Base-by-base conservation (phyloP, 202 grass and related monocot genomes). In the Zoysia matrella region DNA sequence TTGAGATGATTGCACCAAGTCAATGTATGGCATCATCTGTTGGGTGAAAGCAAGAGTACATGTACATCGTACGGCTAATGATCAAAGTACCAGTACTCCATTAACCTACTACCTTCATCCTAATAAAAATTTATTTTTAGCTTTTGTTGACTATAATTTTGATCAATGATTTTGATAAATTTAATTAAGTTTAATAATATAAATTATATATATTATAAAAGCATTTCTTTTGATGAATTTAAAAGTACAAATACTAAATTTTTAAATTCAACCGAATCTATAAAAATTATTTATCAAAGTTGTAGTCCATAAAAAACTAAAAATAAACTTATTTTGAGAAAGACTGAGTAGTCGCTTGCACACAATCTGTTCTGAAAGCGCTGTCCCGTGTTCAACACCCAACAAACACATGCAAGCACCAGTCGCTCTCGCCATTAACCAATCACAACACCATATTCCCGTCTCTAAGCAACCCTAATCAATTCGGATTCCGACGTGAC, bases 331-430 rank as follows among this genome's bases (percentile, higher is more conserved):
- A 36, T 36, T 36, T 36, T 36, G 30, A 36, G 30, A 36, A 1
- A 36, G 30, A 36, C 30, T 1, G 30, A 36, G 30, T 36, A 63
- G 22, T 77, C 60, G 45, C 64, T 76, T 60, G 18, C 51, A 83
- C 81, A 68, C 76, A 57, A 72, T 65, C 13, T 57, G 60, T 58
- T 58, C 3, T n/a, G 40, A 62, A 77, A 55, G 47, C 30, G 6
- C 60, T 11, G 3, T 63, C 36, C 60, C 60, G 8, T 63, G 30
- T 40, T 63, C 22, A 63, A 63, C 15, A 63, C 60, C 60, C 22
- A 40, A 63, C 60, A 11, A 63, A 63, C 18, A 40, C 60, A 63
- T 63, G 22, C 60, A 39, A 5, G 60, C 60, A 63, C 51, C 22
- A 10, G 60, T 63, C 60, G 8, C 60, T 63, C 11, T 63, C 60